Evolutionary conservation across 148 eudicot species (phyloP), one percentile per base, ranked within the genome.

Genomic region (Rhododendron henanense): DNA sequence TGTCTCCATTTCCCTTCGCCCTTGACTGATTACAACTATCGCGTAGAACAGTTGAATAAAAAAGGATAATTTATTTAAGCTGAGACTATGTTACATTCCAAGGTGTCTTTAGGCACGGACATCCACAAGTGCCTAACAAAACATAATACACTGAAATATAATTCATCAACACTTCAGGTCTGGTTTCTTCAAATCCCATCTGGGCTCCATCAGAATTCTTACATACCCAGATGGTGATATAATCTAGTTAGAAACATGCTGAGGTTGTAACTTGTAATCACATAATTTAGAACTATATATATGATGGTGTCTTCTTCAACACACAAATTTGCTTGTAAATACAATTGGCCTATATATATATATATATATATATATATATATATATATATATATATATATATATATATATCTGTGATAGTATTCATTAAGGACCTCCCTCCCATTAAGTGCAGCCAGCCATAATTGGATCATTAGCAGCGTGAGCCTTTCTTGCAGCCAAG

Each of bases 401-500:
- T 31, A 31, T 31, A 11, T 25, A 25, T 67, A 67, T 67, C 1
- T 28, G 18, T 48, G 28, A 13, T 51, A 10, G 75, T 78, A 41
- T 13, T 28, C 2, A 47, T 18, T 7, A 6, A 37, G 80, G 33
- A 1, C 18, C 10, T 15, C 3, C 7, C 31, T 31, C 31, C 8
- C 37, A 41, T 15, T 50, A 48, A 37, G n/a, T 23, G 28, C 67
- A 61, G 67, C 67, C 67, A n/a, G 67, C 67, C 67, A 63, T n/a
- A 63, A 2, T n/a, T 21, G 21, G 71, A n/a, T 63, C 71, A 86
- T 88, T 81, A 92, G 89, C 97, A 93, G 18, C 47, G 91, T 1
- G 92, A 87, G 78, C 92, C 88, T 83, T 90, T 91, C 79, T 78
- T 90, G 91, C 97, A 94, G 9, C 35, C 67, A 0, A 94, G 92